Evolutionary conservation across 2,329 filamentous ascomycete species (phyloP), one percentile per base, ranked within the genome.

Genomic region (Trichoderma atrobrunneum): DNA sequence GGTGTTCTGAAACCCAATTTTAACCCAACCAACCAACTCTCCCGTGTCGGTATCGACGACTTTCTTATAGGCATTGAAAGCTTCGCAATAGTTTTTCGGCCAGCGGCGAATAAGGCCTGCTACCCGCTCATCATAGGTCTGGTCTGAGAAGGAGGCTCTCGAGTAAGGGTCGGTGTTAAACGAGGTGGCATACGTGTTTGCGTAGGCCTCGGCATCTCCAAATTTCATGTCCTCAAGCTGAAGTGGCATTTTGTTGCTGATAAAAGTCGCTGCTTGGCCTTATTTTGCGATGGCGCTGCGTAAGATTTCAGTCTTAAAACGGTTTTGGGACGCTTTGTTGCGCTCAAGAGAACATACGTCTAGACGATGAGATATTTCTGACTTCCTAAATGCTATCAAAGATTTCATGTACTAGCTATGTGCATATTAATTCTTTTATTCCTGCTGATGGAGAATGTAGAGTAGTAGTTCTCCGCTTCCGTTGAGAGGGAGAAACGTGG

Each of bases 171-270:
- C 21, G 1, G n/a, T 54, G 11, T 54, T 54, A 11, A 54, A 54
- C 3, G 48, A 54, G 48, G 48, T 54, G 48, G 48, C 48, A 54
- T 54, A 54, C n/a, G 48, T 54, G 48, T 54, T 51, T 11, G 43
- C 43, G n/a, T 51, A 51, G 0, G 48, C 48, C 21, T 21, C 21
- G 48, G 48, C 48, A 24, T 54, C 48, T 54, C 3, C 21, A 54
- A 54, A 54, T 21, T 14, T 54, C 48, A 54, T 54, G 11, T 54
- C 48, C 21, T 54, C n/a, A 24, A 54, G 48, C 21, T 54, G 48
- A 24, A 54, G 48, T 21, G 48, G 48, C 48, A 54, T 54, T 24
- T 21, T 24, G 43, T 12, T 21, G 43, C 8, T 21, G n/a, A 14
- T 24, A 51, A 11, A 0, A 3, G 48, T 0, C n/a, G n/a, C 48